Evolutionary conservation across 345 rosid genomes (phyloP), one percentile per base, ranked within the genome.

Genomic region (Laguncularia racemosa): DNA sequence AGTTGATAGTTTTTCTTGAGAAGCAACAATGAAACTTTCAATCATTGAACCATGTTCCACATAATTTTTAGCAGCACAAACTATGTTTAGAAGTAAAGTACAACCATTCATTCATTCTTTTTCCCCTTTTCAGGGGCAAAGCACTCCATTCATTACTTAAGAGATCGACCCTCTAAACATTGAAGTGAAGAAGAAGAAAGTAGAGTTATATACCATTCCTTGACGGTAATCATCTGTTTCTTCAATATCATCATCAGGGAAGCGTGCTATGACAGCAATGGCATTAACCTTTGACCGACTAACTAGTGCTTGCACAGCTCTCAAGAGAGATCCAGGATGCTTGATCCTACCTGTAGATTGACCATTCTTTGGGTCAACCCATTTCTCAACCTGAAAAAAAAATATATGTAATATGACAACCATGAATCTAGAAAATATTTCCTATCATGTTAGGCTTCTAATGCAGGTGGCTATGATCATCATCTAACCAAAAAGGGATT

Each of bases 311-410:
- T 69, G 51, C 57, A 71, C 88, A 53, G 85, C 81, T 55, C 66
- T 73, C 58, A 83, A 57, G 20, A 77, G 63, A 5, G 85, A 63
- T 11, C 58, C 75, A 53, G 88, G 85, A 60, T 75, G 79, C 67
- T 66, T 79, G 51, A 83, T 77, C 60, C 81, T 77, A 47, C 83
- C 88, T 15, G 83, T 79, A 59, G 88, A 83, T 60, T 83, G 77
- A 40, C 88, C 80, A 54, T 62, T 83, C 60, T 63, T 69, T 17
- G 81, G 74, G 65, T 79, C 77, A 19, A 83, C 60, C 83, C 88
- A 83, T 67, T 80, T 79, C 56, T 77, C 81, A 56, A 79, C 83
- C 81, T 79, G 71, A 46, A 66, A 67, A 58, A 56, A 2, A 1
- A 3, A 23, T 23, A 46, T 54, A 28, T 52, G 54, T 53, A 59